A percentile compares a stretch with the other conserved stretches of the same genome.
Evolutionary conservation across 371 early-diverging fungal species (phyloP).

Genomic region (Synchytrium microbalum): DNA sequence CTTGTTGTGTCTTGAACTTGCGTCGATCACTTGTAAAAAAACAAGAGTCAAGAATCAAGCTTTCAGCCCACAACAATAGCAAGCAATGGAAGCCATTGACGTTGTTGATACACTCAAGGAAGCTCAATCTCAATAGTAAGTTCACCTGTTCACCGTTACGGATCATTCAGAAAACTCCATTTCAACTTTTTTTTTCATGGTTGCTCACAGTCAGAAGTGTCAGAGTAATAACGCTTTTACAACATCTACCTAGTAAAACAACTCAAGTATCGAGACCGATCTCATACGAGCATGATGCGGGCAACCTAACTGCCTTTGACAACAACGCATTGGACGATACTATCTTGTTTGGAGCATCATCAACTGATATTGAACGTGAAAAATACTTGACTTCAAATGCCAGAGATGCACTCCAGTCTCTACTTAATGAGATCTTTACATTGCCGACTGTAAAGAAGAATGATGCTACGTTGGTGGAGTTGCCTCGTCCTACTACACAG

Average conservation of each 20-base stretch:
- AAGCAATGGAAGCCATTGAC: not conserved
- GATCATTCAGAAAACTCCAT: not conserved
- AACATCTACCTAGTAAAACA: slow-evolving; percentile 4
- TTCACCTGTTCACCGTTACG: too few relatives aligned
- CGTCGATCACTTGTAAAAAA: too few relatives aligned
- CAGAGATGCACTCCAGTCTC: slow-evolving; percentile 76
- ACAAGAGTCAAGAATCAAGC: too few relatives aligned
- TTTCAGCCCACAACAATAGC: too few relatives aligned
- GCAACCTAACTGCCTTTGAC: not conserved
- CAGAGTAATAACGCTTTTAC: not conserved
- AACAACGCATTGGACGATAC: not conserved
- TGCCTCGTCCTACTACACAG: slow-evolving; percentile 59
- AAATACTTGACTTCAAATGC: slow-evolving; percentile 43
- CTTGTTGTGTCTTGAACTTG: too few relatives aligned
- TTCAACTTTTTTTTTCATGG: not conserved
- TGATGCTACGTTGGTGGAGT: slow-evolving; percentile 68
- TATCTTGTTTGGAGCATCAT: not conserved
- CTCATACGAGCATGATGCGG: not conserved
- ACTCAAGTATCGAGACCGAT: not conserved
- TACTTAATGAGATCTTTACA: slow-evolving; percentile 82
- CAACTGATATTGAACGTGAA: not conserved
- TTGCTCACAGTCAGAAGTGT: not conserved
- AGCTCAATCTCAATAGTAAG: not conserved
- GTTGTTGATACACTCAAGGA: not conserved
- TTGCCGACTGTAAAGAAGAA: slow-evolving; percentile 64